A percentile compares a stretch with the other conserved stretches of the same genome.
Evolutionary conservation across 306 rosid genomes (phyloP).

Genomic region (Prunus mume): DNA sequence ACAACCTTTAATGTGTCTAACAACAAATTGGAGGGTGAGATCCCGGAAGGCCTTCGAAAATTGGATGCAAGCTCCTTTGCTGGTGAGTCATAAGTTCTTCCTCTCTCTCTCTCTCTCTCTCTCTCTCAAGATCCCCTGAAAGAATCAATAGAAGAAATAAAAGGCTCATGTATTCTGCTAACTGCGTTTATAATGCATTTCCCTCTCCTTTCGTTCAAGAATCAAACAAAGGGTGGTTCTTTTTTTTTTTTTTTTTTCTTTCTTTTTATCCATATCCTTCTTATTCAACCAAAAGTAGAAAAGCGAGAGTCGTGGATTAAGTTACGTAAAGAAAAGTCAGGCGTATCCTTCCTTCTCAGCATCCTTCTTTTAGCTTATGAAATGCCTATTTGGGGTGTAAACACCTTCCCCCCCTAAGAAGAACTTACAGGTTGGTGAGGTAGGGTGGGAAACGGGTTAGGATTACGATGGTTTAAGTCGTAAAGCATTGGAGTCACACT

Average conservation of each 20-base stretch:
- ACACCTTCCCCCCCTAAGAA: no score
- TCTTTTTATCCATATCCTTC: not conserved
- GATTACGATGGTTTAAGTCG: no score
- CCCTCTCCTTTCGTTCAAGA: not conserved
- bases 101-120: not conserved
- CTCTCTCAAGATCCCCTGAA: not conserved
- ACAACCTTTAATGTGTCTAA: conserved; percentile 41
- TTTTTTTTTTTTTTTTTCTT: no score
- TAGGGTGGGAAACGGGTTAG: no score
- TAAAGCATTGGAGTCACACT: no score
- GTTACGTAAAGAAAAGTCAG: not conserved
- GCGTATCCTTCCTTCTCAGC: not conserved
- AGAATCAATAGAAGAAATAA: not conserved
- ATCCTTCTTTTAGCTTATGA: no score
- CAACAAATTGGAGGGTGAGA: conserved; percentile 55
- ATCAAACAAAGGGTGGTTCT: not conserved
- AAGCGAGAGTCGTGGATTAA: not conserved
- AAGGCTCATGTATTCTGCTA: no score
- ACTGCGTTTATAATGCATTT: no score
- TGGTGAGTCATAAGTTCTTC: conserved; percentile 36
- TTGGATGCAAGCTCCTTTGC: conserved; percentile 38
- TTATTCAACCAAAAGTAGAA: not conserved
- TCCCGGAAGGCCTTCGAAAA: conserved; percentile 39
- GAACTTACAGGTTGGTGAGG: no score
- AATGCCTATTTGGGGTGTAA: no score